These are phyloP conservation scores for Apiotrichum montevideense DNA, from an alignment of 1,284 basidiomycete genomes.

Conservation along the genomic window DNA sequence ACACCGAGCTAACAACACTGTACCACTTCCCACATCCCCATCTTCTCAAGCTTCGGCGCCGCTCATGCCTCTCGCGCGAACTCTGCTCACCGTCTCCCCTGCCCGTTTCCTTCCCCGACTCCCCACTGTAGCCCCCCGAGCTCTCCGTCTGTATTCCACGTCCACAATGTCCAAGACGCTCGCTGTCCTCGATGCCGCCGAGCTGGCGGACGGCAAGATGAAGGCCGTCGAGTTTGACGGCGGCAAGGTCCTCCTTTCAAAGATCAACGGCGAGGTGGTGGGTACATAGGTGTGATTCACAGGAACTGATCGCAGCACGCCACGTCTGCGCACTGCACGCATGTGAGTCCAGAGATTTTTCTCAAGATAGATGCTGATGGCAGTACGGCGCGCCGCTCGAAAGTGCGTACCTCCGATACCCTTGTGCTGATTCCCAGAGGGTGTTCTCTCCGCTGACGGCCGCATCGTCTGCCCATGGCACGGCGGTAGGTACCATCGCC, in stretches of 20 bases:
- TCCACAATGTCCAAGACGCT: slow-evolving; percentile 15
- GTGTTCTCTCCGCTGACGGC: slow-evolving; percentile 71
- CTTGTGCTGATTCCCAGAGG: slow-evolving; percentile 55
- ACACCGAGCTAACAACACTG: no score
- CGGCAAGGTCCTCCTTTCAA: slow-evolving; percentile 74
- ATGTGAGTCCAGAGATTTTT: no score
- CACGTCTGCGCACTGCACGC: slow-evolving; percentile 81
- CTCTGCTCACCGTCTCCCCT: no score
- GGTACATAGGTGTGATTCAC: slow-evolving; percentile 3
- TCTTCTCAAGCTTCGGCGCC: no score
- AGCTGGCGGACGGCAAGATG: slow-evolving; percentile 73
- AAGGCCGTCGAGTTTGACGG: slow-evolving; percentile 66
- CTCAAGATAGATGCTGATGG: no score
- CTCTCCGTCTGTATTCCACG: no score
- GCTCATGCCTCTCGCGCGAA: no score
- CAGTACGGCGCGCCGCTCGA: slow-evolving; percentile 43
- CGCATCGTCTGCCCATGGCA: slow-evolving; percentile 85
- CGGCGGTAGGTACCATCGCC: slow-evolving; percentile 55
- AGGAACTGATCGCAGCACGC: slow-evolving; percentile 49
- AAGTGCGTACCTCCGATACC: slow-evolving; percentile 16
- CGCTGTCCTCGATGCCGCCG: slow-evolving; percentile 44
- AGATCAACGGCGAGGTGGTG: slow-evolving; percentile 59
- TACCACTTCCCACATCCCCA: no score
- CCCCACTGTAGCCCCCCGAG: no score
- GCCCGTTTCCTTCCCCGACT: no score